Evolutionary conservation across 2,329 filamentous ascomycete species (phyloP), one percentile per base, ranked within the genome.

Genomic region (Hypomyces rosellus): DNA sequence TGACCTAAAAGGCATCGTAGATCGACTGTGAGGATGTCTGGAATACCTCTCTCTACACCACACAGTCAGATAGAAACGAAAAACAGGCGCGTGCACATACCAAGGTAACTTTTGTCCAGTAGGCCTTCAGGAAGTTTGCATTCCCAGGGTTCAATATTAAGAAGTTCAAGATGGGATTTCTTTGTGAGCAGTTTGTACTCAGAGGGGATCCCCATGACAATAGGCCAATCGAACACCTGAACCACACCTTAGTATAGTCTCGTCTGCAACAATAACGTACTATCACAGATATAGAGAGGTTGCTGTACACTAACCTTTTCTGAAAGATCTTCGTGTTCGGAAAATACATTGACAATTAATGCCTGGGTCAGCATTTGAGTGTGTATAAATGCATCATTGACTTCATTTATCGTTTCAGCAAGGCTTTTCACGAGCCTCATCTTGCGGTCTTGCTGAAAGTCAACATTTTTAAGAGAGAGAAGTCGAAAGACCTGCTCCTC

Each of bases 331-430:
- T 42, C 15, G 34, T 42, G 25, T 2, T 22, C 18, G 11, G 46
- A 48, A 42, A 48, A 48, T 14, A 48, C 11, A 18, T 42, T 48
- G 1, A 48, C 5, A 14, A 48, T 1, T 14, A 22, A 16, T 22
- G 46, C 46, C 20, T 36, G 46, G 8, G 16, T 36, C 1, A 42
- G 8, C 2, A 48, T 41, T 14, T 34, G 34, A 12, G 46, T 48
- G 15, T 48, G 46, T 34, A 48, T 36, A 25, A 48, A 48, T 20
- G 12, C 8, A 30, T 22, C 25, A 34, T 48, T 48, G 22, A 42
- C 12, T 9, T 48, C 30, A 11, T 12, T 14, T n/a, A 48, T 41
- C 39, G 46, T 42, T 9, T 48, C n/a, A 4, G 38, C 22, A 25
- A 48, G 15, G 14, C 22, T 41, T 25, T 12, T 22, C 1, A 34